Conservation (phyloP, 2,329 filamentous ascomycete genomes). For the Fusarium odoratissimum region DNA sequence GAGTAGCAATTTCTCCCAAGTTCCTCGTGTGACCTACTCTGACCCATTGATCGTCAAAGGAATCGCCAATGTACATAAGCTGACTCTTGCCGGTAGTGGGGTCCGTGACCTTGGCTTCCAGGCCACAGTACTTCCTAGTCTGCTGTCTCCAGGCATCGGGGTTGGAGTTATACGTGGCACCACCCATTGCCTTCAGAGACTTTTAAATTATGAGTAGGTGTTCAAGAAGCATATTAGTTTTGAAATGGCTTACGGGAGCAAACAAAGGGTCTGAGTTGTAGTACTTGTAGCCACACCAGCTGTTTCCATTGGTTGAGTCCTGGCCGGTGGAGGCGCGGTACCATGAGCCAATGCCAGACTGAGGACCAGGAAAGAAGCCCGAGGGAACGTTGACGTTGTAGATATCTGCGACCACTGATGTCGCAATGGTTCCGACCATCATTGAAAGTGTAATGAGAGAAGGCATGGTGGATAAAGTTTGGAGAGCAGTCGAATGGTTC, state of each 20-base stretch:
- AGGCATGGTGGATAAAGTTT: background rate
- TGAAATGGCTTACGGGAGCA: background rate
- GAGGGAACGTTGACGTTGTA: background rate
- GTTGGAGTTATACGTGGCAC: background rate
- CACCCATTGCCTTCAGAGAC: background rate
- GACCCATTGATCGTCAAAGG: background rate
- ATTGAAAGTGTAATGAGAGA: background rate
- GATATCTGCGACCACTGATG: background rate
- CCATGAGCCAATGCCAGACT: background rate
- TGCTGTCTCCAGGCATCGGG: background rate
- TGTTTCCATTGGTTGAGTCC: background rate
- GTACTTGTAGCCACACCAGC: background rate
- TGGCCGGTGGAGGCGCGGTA: background rate
- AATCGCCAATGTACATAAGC: background rate
- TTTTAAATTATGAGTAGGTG: background rate
- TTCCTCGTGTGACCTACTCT: accelerated
- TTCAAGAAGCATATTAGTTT: accelerated
- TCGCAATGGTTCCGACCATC: background rate
- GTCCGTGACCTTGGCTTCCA: background rate
- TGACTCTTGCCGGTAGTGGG: background rate
- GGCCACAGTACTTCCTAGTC: background rate
- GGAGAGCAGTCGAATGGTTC: accelerated
- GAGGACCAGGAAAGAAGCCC: background rate
- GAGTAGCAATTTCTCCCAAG: background rate
- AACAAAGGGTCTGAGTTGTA: background rate